These are phyloP conservation scores for Aureobasidium sp. DNA, from an alignment of 2,329 filamentous ascomycete species.

Conservation along the genomic window DNA sequence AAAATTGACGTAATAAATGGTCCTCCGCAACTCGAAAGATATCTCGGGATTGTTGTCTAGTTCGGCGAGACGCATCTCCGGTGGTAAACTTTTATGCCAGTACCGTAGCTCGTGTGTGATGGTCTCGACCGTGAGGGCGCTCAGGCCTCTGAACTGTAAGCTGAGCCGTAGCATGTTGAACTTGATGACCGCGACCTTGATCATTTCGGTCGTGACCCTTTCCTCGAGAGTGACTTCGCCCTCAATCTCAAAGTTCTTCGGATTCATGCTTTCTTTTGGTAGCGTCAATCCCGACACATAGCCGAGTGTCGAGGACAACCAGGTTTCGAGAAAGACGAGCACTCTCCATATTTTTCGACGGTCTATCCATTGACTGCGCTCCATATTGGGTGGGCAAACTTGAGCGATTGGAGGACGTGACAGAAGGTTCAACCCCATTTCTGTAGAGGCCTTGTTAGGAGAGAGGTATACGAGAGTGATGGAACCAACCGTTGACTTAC, in stretches of 20 bases:
- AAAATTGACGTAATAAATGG: conserved; percentile 10
- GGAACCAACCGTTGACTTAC: not conserved
- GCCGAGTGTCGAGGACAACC: conserved; percentile 10
- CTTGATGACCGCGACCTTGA: conserved; percentile 7
- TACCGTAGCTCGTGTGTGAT: conserved; percentile 1
- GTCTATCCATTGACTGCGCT: not conserved
- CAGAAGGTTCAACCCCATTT: conserved; percentile 5
- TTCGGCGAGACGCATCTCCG: not conserved
- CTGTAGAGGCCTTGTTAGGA: not conserved
- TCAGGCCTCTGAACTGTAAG: not conserved
- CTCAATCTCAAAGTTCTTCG: not conserved
- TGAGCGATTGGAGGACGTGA: not conserved
- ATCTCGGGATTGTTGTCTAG: not conserved
- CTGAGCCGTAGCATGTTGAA: conserved; percentile 8
- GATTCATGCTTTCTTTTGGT: not conserved
- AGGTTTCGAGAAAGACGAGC: conserved; percentile 3
- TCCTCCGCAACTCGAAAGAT: not conserved
- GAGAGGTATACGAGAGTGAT: not conserved
- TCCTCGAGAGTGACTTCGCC: not conserved
- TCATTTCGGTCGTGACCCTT: conserved; percentile 9
- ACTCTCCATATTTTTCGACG: conserved; percentile 4
- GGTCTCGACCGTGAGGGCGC: not conserved
- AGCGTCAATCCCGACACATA: not conserved
- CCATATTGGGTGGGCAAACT: not conserved
- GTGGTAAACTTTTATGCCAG: not conserved